phyloP scores from a whole-genome alignment of 2,329 filamentous ascomycete species.

The Ophiostoma tasmaniense region DNA sequence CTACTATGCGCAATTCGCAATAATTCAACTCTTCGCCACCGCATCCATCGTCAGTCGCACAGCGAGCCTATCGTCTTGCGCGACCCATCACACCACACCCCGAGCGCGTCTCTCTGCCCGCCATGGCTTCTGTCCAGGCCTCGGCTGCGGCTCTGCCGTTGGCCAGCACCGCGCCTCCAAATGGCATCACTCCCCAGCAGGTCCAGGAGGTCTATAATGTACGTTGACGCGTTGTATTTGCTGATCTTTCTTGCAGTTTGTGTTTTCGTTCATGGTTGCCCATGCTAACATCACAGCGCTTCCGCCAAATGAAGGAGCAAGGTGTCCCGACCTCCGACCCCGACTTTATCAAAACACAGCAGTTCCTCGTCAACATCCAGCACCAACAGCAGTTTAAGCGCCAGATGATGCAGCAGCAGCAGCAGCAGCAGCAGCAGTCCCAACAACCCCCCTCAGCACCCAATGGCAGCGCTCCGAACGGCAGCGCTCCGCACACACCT shows the following conservation, averaged over 20 bases:
- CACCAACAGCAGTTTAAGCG: conserved; percentile 28
- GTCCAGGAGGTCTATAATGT: conserved; percentile 57
- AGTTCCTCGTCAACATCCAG: conserved; percentile 60
- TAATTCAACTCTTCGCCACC: conserved; percentile 1
- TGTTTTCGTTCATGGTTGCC: neutral
- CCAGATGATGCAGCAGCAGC: conserved; percentile 36
- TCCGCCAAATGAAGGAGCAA: conserved; percentile 76
- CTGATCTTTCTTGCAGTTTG: neutral
- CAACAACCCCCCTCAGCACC: conserved; percentile 28
- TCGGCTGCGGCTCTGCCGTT: conserved; percentile 56
- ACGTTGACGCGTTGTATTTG: neutral
- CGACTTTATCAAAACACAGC: conserved; percentile 74
- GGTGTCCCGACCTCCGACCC: conserved; percentile 77
- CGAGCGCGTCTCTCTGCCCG: conserved; percentile 24
- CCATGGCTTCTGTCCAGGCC: conserved; percentile 74
- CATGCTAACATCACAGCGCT: conserved; percentile 52
- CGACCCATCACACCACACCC: conserved; percentile 19
- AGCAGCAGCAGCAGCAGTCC: conserved; percentile 35
- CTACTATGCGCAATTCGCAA: conserved; percentile 14
- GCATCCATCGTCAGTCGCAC: neutral
- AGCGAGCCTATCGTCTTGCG: conserved; percentile 18
- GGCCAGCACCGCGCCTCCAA: conserved; percentile 53
- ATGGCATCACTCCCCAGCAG: conserved; percentile 65
- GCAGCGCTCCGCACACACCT: conserved; percentile 24
- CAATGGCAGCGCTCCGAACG: conserved; percentile 35